phyloP scores from a whole-genome alignment of 2,329 filamentous ascomycete species.

The Alternaria consortialis region DNA sequence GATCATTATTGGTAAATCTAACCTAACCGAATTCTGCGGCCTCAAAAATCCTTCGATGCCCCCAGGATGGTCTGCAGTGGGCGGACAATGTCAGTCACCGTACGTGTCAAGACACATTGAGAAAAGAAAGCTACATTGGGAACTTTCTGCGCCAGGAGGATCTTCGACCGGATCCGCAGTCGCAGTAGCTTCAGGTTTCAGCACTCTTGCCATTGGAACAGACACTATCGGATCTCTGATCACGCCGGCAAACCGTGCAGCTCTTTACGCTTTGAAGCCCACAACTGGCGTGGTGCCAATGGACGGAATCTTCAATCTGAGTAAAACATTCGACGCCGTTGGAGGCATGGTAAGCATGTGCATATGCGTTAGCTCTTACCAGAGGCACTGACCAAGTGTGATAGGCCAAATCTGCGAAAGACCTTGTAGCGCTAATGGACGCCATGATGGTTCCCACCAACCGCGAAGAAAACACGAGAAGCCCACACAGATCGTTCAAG shows the following conservation, averaged over 20 bases:
- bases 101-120: slow-evolving; percentile 52
- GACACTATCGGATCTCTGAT: slow-evolving; percentile 53
- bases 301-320: slow-evolving; percentile 48
- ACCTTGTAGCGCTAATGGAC: slow-evolving; percentile 43
- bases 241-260: slow-evolving; percentile 52
- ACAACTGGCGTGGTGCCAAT: slow-evolving; percentile 48
- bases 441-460: slow-evolving; percentile 46
- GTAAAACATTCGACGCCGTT: slow-evolving; percentile 46
- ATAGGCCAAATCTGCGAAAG: slow-evolving; percentile 48
- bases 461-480: slow-evolving; percentile 34
- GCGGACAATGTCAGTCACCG: slow-evolving; percentile 51
- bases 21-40: slow-evolving; percentile 52
- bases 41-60: slow-evolving; percentile 50
- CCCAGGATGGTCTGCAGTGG: slow-evolving; percentile 53
- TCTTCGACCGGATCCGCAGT: slow-evolving; percentile 52
- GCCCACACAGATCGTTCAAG: slow-evolving; percentile 38
- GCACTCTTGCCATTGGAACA: slow-evolving; percentile 52
- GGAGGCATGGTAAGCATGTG: slow-evolving; percentile 42
- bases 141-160: slow-evolving; percentile 50
- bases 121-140: slow-evolving; percentile 48
- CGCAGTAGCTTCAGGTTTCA: slow-evolving; percentile 52
- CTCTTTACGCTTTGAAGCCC: slow-evolving; percentile 52
- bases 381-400: slow-evolving; percentile 5
- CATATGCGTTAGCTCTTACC: not conserved
- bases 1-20: slow-evolving; percentile 55